These are phyloP conservation scores for Nemania diffusa DNA, from an alignment of 2,329 filamentous ascomycete species.

Conservation along the genomic window DNA sequence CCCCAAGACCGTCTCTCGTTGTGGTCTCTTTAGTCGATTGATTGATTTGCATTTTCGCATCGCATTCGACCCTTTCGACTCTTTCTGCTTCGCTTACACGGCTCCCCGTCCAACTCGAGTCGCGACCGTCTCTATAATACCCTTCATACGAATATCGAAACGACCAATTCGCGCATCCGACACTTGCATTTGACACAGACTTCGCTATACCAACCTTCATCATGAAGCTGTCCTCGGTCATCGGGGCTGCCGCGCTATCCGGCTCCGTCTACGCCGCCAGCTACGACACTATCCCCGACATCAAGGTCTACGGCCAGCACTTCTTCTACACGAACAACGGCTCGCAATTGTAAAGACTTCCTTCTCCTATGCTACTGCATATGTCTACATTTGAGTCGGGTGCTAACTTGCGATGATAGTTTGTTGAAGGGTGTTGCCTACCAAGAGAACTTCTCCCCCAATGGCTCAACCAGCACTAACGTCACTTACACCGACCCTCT, in stretches of 20 bases:
- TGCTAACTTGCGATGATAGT: conserved; percentile 45
- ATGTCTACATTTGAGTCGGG: not conserved
- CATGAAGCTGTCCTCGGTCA: conserved; percentile 46
- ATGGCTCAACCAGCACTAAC: conserved; percentile 57
- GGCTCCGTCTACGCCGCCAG: conserved; percentile 43
- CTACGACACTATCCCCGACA: conserved; percentile 47
- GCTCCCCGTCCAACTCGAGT: not conserved
- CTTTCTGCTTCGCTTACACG: conserved; percentile 11
- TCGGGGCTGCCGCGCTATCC: conserved; percentile 44
- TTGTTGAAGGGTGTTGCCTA: conserved; percentile 96
- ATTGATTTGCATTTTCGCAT: not conserved
- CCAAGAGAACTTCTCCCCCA: conserved; percentile 78
- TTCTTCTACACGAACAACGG: conserved; percentile 64
- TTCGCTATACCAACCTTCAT: not conserved
- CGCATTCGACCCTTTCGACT: not conserved
- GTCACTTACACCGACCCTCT: conserved; percentile 83
- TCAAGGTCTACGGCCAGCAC: conserved; percentile 49
- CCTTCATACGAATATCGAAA: not conserved
- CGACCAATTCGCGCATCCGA: not conserved
- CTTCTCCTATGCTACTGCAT: not conserved
- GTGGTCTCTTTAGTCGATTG: conserved; percentile 12
- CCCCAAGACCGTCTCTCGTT: conserved; percentile 34
- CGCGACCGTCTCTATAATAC: not conserved
- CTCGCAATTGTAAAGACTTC: conserved; percentile 69
- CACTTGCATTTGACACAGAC: not conserved